phyloP scores from a whole-genome alignment of 768 basidiomycete species.

The Kwoniella botswanensis region DNA sequence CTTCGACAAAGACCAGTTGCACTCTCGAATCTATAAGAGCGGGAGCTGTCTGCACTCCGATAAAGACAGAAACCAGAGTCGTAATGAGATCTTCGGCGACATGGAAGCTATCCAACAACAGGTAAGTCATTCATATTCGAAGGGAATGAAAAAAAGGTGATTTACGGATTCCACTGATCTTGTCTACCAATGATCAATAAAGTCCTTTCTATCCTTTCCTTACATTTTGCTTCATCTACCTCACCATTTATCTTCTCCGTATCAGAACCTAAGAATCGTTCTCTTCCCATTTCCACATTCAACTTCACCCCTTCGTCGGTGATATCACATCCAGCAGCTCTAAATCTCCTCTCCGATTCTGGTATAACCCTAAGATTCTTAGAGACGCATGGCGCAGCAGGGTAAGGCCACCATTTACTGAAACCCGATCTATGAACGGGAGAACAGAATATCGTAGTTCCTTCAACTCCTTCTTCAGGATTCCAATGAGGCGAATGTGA shows the following conservation, averaged over 20 bases:
- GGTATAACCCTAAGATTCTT: conserved; percentile 34
- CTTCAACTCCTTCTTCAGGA: conserved; percentile 1
- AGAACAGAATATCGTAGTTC: conserved; percentile 38
- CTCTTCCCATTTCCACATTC: conserved; percentile 41
- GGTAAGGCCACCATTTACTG: conserved; percentile 54
- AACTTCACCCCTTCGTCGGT: conserved; percentile 37
- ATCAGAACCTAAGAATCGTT: conserved; percentile 46
- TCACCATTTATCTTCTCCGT: conserved; percentile 5
- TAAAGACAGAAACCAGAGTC: conserved; percentile 47
- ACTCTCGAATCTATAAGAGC: conserved; percentile 32
- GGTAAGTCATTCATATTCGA: neutral
- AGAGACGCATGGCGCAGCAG: conserved; percentile 48
- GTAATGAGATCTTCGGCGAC: conserved; percentile 56
- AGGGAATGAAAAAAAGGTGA: neutral
- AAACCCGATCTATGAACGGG: conserved; percentile 36
- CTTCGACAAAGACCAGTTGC: conserved; percentile 52
- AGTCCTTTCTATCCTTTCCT: conserved; percentile 35
- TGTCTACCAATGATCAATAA: conserved; percentile 48
- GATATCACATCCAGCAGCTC: conserved; percentile 29
- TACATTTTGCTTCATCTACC: conserved; percentile 22
- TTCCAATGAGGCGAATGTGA: conserved; percentile 15
- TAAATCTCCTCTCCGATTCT: conserved; percentile 20
- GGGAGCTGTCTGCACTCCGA: conserved; percentile 36
- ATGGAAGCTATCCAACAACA: conserved; percentile 39
- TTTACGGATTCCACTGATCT: conserved; percentile 54